Evolutionary conservation across 1,284 basidiomycete species (phyloP), one percentile per base, ranked within the genome.

Genomic region (Ustilago curta): DNA sequence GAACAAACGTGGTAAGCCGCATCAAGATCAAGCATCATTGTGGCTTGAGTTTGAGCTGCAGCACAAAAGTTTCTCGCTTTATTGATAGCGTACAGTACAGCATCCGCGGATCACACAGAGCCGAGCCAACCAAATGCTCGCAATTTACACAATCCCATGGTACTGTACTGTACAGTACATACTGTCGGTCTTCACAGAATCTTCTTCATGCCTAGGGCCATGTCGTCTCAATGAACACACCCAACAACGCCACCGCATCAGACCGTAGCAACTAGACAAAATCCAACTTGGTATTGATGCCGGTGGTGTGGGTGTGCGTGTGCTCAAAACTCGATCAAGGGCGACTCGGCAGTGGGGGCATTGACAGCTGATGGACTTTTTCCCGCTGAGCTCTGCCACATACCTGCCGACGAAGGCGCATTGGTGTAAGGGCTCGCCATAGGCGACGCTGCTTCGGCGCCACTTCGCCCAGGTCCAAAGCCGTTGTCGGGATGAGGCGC

Each of bases 401-500:
- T 75, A n/a, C 67, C 72, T 39, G 73, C 65, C 52, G 73, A 76
- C 19, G 69, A 76, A 0, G 66, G 69, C 25, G 61, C 73, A n/a
- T 71, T 70, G 35, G 64, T 66, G 49, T 71, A 59, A 14, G 61
- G 56, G 51, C 64, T 75, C 8, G 57, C 57, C 44, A 50, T 25
- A 6, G 67, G 68, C 11, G 73, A 70, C 1, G 54, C 23, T 5
- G 53, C 58, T 52, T 64, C 70, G 32, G 64, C 56, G 18, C 60
- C 39, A 21, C 40, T 27, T 29, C 52, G 53, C 23, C 57, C 57
- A 14, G 40, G 49, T 4, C 61, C 59, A 14, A 76, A 66, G 1
- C 69, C 69, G 29, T 76, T 76, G 52, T 76, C 74, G 2, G 74
- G 55, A 49, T 76, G 74, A 25, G 74, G 74, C 5, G 74, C 74